Conservation (phyloP, 805 yeast genomes). For the Kluyveromyces lactis region DNA sequence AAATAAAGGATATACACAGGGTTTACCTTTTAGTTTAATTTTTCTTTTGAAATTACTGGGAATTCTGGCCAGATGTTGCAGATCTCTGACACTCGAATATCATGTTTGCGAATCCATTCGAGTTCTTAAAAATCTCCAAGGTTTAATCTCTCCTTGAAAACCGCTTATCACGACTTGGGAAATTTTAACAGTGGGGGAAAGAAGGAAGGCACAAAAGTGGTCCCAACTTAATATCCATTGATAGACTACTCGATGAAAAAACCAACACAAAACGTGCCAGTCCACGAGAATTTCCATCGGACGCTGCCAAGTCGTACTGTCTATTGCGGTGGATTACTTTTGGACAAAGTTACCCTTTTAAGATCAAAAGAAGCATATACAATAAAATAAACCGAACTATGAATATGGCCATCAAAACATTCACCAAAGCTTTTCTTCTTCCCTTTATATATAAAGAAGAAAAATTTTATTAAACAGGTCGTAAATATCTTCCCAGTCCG, state of each 20-base stretch:
- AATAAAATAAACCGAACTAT: too few relatives aligned
- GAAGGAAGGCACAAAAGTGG: not conserved
- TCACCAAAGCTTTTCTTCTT: too few relatives aligned
- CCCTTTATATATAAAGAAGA: too few relatives aligned
- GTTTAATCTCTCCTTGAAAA: slow-evolving; percentile 23
- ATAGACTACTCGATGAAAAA: slow-evolving; percentile 2
- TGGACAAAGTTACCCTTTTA: slow-evolving; percentile 47
- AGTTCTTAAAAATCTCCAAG: slow-evolving; percentile 26
- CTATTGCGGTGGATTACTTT: slow-evolving; percentile 58
- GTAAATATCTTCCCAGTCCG: too few relatives aligned
- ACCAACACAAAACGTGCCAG: slow-evolving; percentile 3
- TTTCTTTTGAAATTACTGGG: too few relatives aligned
- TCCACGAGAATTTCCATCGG: not conserved
- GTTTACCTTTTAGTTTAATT: too few relatives aligned
- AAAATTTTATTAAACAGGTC: too few relatives aligned
- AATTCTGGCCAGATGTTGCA: too few relatives aligned
- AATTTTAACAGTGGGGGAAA: slow-evolving; percentile 9
- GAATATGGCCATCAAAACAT: too few relatives aligned
- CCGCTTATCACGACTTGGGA: slow-evolving; percentile 27
- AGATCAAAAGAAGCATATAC: not conserved
- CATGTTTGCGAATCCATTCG: slow-evolving; percentile 25
- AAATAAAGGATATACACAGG: too few relatives aligned
- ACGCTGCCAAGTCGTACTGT: slow-evolving; percentile 42
- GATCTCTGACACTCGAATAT: slow-evolving; percentile 31
- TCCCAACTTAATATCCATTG: not conserved